These are phyloP conservation scores for Ceratocystis cacaofunesta DNA, from an alignment of 2,329 filamentous ascomycete genomes.

Conservation along the genomic window DNA sequence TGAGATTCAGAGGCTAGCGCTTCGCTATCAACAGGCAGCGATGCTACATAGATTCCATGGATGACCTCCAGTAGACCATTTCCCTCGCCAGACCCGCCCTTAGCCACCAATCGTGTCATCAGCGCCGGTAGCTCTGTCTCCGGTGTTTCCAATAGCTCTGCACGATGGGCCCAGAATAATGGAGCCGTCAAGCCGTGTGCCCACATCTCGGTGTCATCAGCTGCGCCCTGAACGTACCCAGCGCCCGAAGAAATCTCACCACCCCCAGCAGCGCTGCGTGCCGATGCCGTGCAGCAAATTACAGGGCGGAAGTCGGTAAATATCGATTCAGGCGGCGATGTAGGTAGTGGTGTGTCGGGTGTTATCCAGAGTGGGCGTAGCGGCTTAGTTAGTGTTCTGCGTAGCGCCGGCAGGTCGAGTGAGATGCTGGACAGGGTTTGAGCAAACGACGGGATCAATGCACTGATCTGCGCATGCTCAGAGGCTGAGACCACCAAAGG, in stretches of 20 bases:
- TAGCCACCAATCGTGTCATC: conserved; percentile 29
- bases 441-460: conserved; percentile 42
- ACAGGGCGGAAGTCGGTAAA: conserved; percentile 53
- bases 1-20: conserved; percentile 23
- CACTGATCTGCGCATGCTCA: conserved; percentile 65
- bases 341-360: conserved; percentile 41
- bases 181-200: conserved; percentile 60
- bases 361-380: conserved; percentile 70
- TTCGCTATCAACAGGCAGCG: conserved; percentile 21
- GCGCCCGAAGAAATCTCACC: conserved; percentile 39
- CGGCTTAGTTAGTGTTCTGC: conserved; percentile 49
- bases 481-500: conserved; percentile 56
- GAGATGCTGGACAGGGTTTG: conserved; percentile 38
- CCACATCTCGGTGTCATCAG: conserved; percentile 92
- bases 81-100: conserved; percentile 18
- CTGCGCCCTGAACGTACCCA: conserved; percentile 80
- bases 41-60: conserved; percentile 26
- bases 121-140: conserved; percentile 48
- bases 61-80: conserved; percentile 22
- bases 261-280: conserved; percentile 53
- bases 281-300: conserved; percentile 74
- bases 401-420: conserved; percentile 41
- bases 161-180: conserved; percentile 62
- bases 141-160: conserved; percentile 42
- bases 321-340: conserved; percentile 21